Percentiles rank a stretch among this genome's conserved stretches.
Evolutionary conservation across 2,329 filamentous ascomycete genomes (phyloP).

Genomic region (Colletotrichum lindemuthianum): DNA sequence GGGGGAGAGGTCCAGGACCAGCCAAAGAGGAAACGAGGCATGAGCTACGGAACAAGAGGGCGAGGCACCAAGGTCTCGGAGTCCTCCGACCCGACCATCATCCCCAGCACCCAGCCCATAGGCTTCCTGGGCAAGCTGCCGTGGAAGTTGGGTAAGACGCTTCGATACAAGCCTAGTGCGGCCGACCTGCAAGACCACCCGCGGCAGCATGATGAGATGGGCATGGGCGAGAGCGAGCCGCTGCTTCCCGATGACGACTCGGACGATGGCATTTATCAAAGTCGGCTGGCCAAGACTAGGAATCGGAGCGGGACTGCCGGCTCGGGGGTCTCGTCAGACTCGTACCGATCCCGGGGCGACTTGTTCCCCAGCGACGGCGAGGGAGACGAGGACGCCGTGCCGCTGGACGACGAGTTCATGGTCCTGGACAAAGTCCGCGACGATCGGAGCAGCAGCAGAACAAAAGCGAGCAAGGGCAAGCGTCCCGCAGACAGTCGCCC

Average conservation of each 20-base stretch:
- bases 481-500: constrained; percentile 50
- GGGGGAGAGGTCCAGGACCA: constrained; percentile 63
- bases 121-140: constrained; percentile 87
- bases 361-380: constrained; percentile 87
- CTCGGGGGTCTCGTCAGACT: constrained; percentile 85
- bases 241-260: constrained; percentile 61
- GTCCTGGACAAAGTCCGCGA: constrained; percentile 83
- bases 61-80: constrained; percentile 51
- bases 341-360: constrained; percentile 87
- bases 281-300: constrained; percentile 53
- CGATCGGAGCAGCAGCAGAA: constrained; percentile 70
- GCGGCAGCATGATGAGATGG: constrained; percentile 57
- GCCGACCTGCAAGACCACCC: constrained; percentile 92
- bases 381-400: constrained; percentile 93
- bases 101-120: constrained; percentile 85
- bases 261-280: constrained; percentile 42
- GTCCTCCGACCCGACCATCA: constrained; percentile 83
- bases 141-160: constrained; percentile 82
- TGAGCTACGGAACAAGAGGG: constrained; percentile 86
- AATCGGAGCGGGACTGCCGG: constrained; percentile 81
- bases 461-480: constrained; percentile 71
- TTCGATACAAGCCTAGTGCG: constrained; percentile 90
- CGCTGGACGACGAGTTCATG: constrained; percentile 91
- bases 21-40: constrained; percentile 78
- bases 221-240: constrained; percentile 71